Evolutionary conservation across 2,329 filamentous ascomycete species (phyloP).

Genomic region (Trichoderma sp.): DNA sequence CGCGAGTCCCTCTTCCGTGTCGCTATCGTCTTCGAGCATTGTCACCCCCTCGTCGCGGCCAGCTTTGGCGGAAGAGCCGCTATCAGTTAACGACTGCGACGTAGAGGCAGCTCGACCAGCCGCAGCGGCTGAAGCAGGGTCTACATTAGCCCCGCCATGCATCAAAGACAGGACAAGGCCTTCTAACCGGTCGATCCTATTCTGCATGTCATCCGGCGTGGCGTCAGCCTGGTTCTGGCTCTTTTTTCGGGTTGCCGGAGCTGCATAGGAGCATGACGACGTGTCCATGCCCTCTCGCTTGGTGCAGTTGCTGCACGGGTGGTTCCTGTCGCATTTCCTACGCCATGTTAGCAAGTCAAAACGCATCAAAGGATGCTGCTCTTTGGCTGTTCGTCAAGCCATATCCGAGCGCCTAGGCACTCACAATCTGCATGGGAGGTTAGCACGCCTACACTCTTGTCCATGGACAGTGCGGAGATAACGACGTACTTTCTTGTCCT

Average conservation of each 20-base stretch:
- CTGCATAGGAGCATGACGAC: constrained; percentile 80
- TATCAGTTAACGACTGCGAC: constrained; percentile 42
- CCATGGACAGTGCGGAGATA: not conserved
- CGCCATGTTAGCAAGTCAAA: not conserved
- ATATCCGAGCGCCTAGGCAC: constrained; percentile 15
- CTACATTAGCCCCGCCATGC: constrained; percentile 70
- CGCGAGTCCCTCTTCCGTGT: constrained; percentile 66
- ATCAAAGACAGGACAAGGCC: constrained; percentile 88
- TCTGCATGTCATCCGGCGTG: constrained; percentile 94
- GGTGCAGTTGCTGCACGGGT: constrained; percentile 91
- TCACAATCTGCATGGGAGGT: constrained; percentile 38
- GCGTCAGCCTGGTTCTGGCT: constrained; percentile 59
- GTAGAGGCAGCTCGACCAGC: constrained; percentile 35
- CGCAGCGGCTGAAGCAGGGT: constrained; percentile 39
- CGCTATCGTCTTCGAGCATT: constrained; percentile 61
- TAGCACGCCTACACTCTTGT: constrained; percentile 10
- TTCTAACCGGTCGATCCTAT: constrained; percentile 92
- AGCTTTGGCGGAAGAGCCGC: constrained; percentile 46
- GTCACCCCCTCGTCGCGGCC: constrained; percentile 56
- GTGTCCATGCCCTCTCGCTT: constrained; percentile 84
- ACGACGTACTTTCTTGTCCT: constrained; percentile 77
- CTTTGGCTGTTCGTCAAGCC: not conserved
- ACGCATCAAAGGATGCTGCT: not conserved
- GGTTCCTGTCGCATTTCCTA: constrained; percentile 88
- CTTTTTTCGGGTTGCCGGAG: constrained; percentile 69